phyloP scores from a whole-genome alignment of 306 rosid species.

The Cucumis melo region DNA sequence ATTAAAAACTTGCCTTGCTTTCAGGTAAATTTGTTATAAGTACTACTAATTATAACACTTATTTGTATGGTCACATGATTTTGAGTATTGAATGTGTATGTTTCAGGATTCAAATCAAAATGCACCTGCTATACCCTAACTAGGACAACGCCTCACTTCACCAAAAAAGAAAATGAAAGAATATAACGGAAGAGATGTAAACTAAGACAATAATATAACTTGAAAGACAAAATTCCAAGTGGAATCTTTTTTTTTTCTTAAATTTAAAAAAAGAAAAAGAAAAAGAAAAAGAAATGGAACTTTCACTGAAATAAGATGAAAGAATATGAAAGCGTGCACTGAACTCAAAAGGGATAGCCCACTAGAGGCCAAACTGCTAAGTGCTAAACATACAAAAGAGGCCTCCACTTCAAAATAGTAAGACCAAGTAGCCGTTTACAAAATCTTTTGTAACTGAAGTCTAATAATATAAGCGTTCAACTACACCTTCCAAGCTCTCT shows the following conservation, averaged over 20 bases:
- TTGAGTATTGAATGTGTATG: background rate
- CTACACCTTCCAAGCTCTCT: background rate
- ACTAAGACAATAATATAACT: background rate
- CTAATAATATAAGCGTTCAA: background rate
- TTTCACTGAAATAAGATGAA: background rate
- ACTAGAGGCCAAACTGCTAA: background rate
- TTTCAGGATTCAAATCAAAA: background rate
- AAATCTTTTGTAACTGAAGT: background rate
- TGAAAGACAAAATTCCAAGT: background rate
- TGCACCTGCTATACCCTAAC: background rate
- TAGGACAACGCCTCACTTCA: background rate
- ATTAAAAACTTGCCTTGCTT: slow-evolving; percentile 79
- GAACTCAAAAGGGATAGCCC: too few relatives aligned
- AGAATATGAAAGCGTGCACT: background rate
- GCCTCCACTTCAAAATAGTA: background rate
- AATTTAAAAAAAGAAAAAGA: background rate
- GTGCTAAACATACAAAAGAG: background rate
- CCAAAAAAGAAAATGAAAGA: background rate
- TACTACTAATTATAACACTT: slow-evolving; percentile 12
- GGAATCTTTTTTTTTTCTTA: background rate
- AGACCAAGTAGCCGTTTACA: background rate
- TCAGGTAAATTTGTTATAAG: slow-evolving; percentile 29
- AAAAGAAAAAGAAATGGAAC: background rate
- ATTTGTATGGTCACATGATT: background rate
- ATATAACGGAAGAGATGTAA: background rate